Evolutionary conservation across 2,329 filamentous ascomycete species (phyloP).

Genomic region (Waltergamsia citrina): DNA sequence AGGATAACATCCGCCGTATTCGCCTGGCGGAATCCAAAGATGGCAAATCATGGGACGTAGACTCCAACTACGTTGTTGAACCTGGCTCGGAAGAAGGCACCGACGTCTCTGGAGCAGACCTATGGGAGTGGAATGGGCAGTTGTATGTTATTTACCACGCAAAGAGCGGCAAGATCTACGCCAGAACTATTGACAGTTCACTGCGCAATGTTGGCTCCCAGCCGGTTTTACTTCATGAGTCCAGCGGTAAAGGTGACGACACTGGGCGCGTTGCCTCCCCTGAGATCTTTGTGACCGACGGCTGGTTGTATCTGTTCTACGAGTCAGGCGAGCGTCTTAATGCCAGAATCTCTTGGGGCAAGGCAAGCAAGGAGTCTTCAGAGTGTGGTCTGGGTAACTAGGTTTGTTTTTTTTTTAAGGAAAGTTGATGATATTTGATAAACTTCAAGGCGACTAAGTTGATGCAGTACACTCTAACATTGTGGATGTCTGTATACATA

Average conservation of each 20-base stretch:
- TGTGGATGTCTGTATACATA: too few relatives aligned
- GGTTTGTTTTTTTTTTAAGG: too few relatives aligned
- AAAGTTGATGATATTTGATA: too few relatives aligned
- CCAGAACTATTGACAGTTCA: slow-evolving; percentile 9
- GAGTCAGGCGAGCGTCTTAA: slow-evolving; percentile 9
- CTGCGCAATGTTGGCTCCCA: slow-evolving; percentile 6
- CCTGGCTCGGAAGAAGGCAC: slow-evolving; percentile 7
- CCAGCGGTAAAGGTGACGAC: slow-evolving; percentile 7
- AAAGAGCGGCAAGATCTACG: slow-evolving; percentile 9
- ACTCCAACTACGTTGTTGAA: slow-evolving; percentile 7
- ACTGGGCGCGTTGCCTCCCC: slow-evolving; percentile 8
- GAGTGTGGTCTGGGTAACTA: too few relatives aligned
- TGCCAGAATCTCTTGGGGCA: slow-evolving; percentile 9
- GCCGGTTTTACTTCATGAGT: slow-evolving; percentile 8
- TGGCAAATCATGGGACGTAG: slow-evolving; percentile 10
- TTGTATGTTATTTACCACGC: slow-evolving; percentile 9
- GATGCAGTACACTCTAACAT: too few relatives aligned
- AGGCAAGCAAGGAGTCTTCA: too few relatives aligned
- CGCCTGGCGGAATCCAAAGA: slow-evolving; percentile 13
- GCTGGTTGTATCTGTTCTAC: slow-evolving; percentile 7
- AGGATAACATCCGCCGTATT: slow-evolving; percentile 12
- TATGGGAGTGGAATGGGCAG: slow-evolving; percentile 9
- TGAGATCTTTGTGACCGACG: slow-evolving; percentile 6
- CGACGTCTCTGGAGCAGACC: slow-evolving; percentile 8
- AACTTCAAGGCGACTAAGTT: too few relatives aligned